These are phyloP conservation scores for Gnetum montanum DNA, from an alignment of 75 land plant species.

Conservation along the genomic window DNA sequence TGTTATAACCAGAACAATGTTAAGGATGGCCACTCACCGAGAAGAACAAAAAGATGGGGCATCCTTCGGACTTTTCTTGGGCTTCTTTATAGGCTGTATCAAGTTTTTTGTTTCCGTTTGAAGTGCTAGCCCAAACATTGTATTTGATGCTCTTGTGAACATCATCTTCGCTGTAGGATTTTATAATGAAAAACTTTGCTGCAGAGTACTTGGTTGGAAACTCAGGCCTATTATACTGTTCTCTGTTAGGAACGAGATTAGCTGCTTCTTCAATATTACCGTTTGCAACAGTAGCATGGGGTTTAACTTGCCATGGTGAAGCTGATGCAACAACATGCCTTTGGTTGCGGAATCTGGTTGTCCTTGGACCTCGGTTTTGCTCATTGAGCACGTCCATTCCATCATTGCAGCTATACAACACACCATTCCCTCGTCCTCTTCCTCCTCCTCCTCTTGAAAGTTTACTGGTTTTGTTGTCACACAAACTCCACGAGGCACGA, in stretches of 20 bases:
- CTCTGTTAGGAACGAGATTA: constrained; percentile 32
- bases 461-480: too few species aligned
- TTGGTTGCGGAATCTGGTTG: constrained; percentile 50
- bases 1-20: background rate
- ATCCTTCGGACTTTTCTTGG: constrained; percentile 43
- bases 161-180: constrained; percentile 96
- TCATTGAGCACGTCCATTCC: constrained; percentile 71
- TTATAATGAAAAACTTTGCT: constrained; percentile 85
- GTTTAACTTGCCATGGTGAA: constrained; percentile 23
- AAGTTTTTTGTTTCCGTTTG: constrained; percentile 85
- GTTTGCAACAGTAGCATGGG: constrained; percentile 19
- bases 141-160: constrained; percentile 95
- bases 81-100: constrained; percentile 73
- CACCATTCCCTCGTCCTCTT: constrained; percentile 51
- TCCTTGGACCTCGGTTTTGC: constrained; percentile 84
- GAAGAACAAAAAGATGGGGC: constrained; percentile 89
- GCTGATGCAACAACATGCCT: constrained; percentile 24
- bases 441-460: too few species aligned
- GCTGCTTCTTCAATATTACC: constrained; percentile 24
- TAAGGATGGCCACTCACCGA: constrained; percentile 44
- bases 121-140: constrained; percentile 89
- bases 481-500: constrained; percentile 30
- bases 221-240: constrained; percentile 57
- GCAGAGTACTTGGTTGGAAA: constrained; percentile 47
- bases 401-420: constrained; percentile 46